phyloP scores from a whole-genome alignment of 164 flowering plant genomes.

The Vitis labrusca region DNA sequence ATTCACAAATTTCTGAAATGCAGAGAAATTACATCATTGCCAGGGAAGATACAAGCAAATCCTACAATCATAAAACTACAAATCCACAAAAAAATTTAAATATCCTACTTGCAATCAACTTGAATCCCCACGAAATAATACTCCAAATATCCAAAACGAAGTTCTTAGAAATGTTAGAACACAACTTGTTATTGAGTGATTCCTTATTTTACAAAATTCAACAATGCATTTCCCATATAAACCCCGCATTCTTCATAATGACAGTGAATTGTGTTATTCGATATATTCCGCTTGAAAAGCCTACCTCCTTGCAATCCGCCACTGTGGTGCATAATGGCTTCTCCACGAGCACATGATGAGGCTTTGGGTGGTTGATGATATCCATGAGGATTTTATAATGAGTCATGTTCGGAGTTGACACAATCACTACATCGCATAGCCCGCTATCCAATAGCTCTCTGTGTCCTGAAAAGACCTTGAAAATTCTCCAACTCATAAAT shows the following conservation, averaged over 20 bases:
- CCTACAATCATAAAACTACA: neutral
- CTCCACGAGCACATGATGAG: conserved; percentile 92
- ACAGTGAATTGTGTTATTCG: too few species aligned
- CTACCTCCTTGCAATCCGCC: conserved; percentile 74
- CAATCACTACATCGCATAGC: conserved; percentile 81
- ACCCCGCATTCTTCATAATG: too few species aligned
- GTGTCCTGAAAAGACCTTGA: conserved; percentile 76
- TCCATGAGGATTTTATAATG: conserved; percentile 90
- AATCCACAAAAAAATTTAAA: too few species aligned
- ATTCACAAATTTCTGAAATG: neutral
- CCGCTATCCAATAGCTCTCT: conserved; percentile 76
- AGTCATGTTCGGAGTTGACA: conserved; percentile 93
- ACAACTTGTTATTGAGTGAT: too few species aligned
- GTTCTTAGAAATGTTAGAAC: too few species aligned
- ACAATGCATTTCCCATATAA: too few species aligned
- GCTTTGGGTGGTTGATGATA: conserved; percentile 73
- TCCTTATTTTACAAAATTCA: too few species aligned
- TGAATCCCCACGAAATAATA: too few species aligned
- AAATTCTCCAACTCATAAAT: neutral
- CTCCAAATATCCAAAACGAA: too few species aligned
- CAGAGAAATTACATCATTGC: neutral
- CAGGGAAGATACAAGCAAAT: neutral
- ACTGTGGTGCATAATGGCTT: conserved; percentile 98
- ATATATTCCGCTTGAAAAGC: neutral
- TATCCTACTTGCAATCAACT: too few species aligned